phyloP scores from a whole-genome alignment of 2,329 filamentous ascomycete species.

The Colletotrichum endophyticum region DNA sequence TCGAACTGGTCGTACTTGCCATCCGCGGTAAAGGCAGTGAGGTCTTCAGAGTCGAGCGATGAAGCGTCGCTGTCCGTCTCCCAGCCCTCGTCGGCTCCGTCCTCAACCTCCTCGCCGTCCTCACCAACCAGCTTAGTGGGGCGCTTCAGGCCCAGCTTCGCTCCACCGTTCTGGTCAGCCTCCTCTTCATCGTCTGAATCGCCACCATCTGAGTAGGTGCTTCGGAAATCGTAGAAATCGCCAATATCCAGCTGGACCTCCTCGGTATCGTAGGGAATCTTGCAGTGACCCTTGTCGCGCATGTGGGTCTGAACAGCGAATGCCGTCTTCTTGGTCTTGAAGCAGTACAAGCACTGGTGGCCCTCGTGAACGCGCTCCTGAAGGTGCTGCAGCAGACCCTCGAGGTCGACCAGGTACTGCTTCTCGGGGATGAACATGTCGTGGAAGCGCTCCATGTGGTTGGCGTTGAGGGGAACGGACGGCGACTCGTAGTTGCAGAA shows the following conservation, averaged over 20 bases:
- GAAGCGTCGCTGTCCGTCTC: slow-evolving; percentile 94
- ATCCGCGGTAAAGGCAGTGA: slow-evolving; percentile 80
- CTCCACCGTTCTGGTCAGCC: slow-evolving; percentile 60
- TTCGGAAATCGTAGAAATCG: slow-evolving; percentile 95
- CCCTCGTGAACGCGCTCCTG: slow-evolving; percentile 80
- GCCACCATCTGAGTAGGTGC: slow-evolving; percentile 88
- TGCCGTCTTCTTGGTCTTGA: slow-evolving; percentile 78
- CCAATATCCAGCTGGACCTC: slow-evolving; percentile 93
- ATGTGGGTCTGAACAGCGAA: slow-evolving; percentile 93
- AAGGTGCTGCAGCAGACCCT: slow-evolving; percentile 80
- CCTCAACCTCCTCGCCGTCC: slow-evolving; percentile 55
- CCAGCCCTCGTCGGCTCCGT: slow-evolving; percentile 78
- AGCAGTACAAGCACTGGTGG: slow-evolving; percentile 87
- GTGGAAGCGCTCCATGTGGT: slow-evolving; percentile 91
- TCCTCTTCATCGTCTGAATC: slow-evolving; percentile 65
- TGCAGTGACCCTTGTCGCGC: slow-evolving; percentile 96
- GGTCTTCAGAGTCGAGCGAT: slow-evolving; percentile 84
- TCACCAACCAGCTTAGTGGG: slow-evolving; percentile 54
- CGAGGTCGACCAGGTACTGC: slow-evolving; percentile 79
- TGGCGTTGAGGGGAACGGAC: slow-evolving; percentile 74
- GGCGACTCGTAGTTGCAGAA: slow-evolving; percentile 92
- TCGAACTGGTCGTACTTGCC: slow-evolving; percentile 74
- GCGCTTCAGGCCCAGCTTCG: slow-evolving; percentile 72
- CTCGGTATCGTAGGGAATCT: slow-evolving; percentile 89
- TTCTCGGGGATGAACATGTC: slow-evolving; percentile 96